Evolutionary conservation across 1,139 yeast genomes (phyloP).

Genomic region (Kodamaea suecica): DNA sequence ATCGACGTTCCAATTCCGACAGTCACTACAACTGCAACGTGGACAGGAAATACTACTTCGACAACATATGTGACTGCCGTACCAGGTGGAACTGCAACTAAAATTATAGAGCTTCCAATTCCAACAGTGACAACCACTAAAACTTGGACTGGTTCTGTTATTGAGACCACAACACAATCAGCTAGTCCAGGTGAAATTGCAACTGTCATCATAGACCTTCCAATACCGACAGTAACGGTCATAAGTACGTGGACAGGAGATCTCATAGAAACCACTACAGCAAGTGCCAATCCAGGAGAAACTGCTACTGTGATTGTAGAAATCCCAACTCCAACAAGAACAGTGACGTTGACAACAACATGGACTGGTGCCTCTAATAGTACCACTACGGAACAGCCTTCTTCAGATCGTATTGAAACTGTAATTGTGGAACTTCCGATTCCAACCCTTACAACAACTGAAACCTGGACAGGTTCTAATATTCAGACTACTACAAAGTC

Average conservation of each 20-base stretch:
- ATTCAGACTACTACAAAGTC: conserved; percentile 2
- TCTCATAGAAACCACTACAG: conserved; percentile 5
- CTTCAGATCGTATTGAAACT: conserved; percentile 5
- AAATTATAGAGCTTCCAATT: conserved; percentile 13
- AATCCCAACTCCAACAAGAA: conserved; percentile 17
- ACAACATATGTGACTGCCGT: conserved; percentile 11
- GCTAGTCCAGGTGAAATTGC: conserved; percentile 15
- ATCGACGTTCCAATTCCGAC: conserved; percentile 16
- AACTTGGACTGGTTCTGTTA: conserved; percentile 8
- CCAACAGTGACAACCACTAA: conserved; percentile 6
- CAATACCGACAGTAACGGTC: conserved; percentile 13
- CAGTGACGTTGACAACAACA: conserved; percentile 9
- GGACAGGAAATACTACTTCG: conserved; percentile 9
- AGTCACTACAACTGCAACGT: conserved; percentile 13
- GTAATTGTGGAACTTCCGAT: conserved; percentile 2
- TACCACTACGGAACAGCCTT: conserved; percentile 6
- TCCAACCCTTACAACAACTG: conserved; percentile 2
- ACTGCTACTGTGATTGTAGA: conserved; percentile 17
- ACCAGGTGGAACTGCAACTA: conserved; percentile 12
- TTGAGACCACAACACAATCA: conserved; percentile 4
- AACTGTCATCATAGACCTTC: conserved; percentile 16
- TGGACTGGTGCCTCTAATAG: conserved; percentile 13
- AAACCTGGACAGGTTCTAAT: conserved; percentile 2
- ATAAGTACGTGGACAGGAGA: conserved; percentile 9
- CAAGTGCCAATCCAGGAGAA: conserved; percentile 11